These are phyloP conservation scores for Diaporthe destruens DNA, from an alignment of 2,329 filamentous ascomycete species.

Conservation along the genomic window DNA sequence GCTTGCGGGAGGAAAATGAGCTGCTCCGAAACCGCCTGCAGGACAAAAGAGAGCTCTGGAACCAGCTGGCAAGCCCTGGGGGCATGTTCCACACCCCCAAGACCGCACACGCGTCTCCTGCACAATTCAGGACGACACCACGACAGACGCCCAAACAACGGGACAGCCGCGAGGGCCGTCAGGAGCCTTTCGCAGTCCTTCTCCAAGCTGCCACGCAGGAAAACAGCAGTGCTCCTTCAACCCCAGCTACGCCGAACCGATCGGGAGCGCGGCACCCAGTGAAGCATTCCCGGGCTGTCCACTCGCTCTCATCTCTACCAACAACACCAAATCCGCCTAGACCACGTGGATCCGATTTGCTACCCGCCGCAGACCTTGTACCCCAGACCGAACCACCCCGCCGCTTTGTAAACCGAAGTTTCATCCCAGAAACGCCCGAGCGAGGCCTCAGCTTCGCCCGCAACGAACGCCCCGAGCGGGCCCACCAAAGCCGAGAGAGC, in stretches of 20 bases:
- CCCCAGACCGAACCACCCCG: conserved; percentile 69
- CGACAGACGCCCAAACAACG: conserved; percentile 64
- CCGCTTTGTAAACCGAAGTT: conserved; percentile 55
- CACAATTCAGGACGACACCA: conserved; percentile 61
- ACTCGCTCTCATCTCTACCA: conserved; percentile 88
- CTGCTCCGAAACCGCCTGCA: conserved; percentile 86
- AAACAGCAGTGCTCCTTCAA: conserved; percentile 79
- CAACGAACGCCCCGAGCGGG: conserved; percentile 53
- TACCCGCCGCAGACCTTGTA: conserved; percentile 73
- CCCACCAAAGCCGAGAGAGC: conserved; percentile 82
- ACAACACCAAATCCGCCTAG: conserved; percentile 74
- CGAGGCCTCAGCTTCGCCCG: conserved; percentile 50
- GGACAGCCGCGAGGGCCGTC: conserved; percentile 56
- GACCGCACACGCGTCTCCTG: conserved; percentile 58
- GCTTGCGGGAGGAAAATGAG: conserved; percentile 80
- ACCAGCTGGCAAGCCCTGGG: conserved; percentile 81
- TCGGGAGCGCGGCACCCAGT: conserved; percentile 61
- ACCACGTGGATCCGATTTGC: conserved; percentile 63
- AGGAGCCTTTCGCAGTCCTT: conserved; percentile 81
- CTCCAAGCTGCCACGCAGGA: conserved; percentile 85
- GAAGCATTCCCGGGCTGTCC: conserved; percentile 80
- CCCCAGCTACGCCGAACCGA: conserved; percentile 66
- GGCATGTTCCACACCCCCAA: conserved; percentile 75
- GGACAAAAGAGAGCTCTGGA: conserved; percentile 90
- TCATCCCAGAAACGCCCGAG: conserved; percentile 60